Conservation (phyloP, 208 protist genomes). For the Trichomonas tenax region DNA sequence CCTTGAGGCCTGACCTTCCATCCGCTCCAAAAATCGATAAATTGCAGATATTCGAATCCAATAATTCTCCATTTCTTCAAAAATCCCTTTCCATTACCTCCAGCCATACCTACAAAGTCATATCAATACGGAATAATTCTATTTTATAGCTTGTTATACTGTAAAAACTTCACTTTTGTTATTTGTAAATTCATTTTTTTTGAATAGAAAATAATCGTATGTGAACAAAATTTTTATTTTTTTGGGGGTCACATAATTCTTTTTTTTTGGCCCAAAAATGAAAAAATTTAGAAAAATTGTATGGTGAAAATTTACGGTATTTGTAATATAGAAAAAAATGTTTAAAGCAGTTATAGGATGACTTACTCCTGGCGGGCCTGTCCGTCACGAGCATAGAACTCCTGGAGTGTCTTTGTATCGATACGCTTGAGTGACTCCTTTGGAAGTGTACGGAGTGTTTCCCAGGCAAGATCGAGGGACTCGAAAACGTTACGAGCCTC, state of each 20-base stretch:
- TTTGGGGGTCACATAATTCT: neutral
- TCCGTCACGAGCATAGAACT: slow-evolving; percentile 23
- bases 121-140: no score
- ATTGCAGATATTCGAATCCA: no score
- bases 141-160: no score
- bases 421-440: slow-evolving; percentile 35
- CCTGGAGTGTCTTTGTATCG: slow-evolving; percentile 13
- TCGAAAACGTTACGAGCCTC: slow-evolving; percentile 91
- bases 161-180: no score
- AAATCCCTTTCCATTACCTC: no score
- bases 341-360: neutral
- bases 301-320: neutral
- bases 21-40: no score
- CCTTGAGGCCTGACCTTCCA: no score
- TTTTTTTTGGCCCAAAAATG: neutral
- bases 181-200: neutral
- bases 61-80: no score
- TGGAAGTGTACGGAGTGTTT: slow-evolving; percentile 39
- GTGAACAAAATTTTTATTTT: no score
- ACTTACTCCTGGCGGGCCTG: neutral
- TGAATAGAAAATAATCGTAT: neutral
- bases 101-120: no score
- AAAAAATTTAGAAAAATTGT: neutral
- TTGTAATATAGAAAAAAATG: neutral
- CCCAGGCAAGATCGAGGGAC: slow-evolving; percentile 95